Evolutionary conservation across 257 asterid species (phyloP), one percentile per base, ranked within the genome.

Genomic region (Petunia axillaris): DNA sequence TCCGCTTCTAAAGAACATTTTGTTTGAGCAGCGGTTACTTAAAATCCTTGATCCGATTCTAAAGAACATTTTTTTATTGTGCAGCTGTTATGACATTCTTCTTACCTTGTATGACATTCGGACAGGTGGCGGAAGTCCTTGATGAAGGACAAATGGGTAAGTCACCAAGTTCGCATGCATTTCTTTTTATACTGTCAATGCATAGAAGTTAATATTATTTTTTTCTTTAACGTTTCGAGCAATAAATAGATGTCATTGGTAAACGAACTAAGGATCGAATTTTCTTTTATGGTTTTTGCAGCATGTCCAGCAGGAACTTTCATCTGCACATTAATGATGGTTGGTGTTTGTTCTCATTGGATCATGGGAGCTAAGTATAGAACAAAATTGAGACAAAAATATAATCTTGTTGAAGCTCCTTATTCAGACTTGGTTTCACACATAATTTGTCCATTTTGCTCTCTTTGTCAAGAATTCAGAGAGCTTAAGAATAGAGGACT

Each of bases 71-170:
- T 3, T 36, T 64, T 52, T 62, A 25, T 59, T 46, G 79, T 41
- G 55, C 93, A 91, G 93, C 95, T 48, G 50, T 88, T 40, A 83
- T 91, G 80, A 91, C 95, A 0, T 43, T 80, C 14, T 41, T 79
- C 41, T 81, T 83, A 57, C 95, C 95, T 7, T 91, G 95, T 46
- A 87, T 86, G 16, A 89, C 91, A 55, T 87, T 87, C 62, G 93
- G 93, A 55, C 91, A 89, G 84, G 82, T 86, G 63, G 86, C 90
- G 15, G 93, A 89, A 78, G 87, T 89, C 81, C 53, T 89, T 75
- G 89, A 89, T 63, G 70, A 65, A 14, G 90, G 90, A 71, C 80
- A 86, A 81, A 78, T 75, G 68, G 83, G 93, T 89, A 75, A 81
- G 87, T 35, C 68, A 2, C 48, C 58, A 36, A 46, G 16, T 35